These are phyloP conservation scores for Trypethelium eluteriae DNA, from an alignment of 495 filamentous ascomycete genomes.

Conservation along the genomic window DNA sequence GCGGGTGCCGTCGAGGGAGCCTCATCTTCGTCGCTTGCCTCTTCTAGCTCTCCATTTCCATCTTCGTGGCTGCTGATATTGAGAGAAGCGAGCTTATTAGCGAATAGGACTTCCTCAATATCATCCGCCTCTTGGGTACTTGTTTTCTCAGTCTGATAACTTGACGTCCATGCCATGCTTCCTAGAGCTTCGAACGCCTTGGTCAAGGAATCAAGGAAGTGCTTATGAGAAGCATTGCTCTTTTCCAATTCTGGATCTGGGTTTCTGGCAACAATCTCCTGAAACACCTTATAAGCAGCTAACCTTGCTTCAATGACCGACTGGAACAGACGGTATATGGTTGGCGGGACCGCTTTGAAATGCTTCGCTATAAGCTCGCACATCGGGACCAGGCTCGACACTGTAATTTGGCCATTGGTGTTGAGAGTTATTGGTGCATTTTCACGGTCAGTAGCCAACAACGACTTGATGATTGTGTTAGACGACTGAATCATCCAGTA, in stretches of 20 bases:
- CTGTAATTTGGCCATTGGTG: conserved; percentile 30
- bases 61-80: conserved; percentile 22
- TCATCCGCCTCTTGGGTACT: conserved; percentile 23
- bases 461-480: conserved; percentile 31
- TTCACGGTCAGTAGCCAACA: conserved; percentile 10
- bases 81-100: conserved; percentile 34
- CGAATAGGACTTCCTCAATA: conserved; percentile 29
- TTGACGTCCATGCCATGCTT: conserved; percentile 27
- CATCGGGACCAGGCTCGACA: conserved; percentile 31
- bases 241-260: conserved; percentile 36
- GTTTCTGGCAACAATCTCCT: conserved; percentile 29
- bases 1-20: conserved; percentile 14
- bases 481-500: conserved; percentile 40
- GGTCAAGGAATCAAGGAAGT: conserved; percentile 38
- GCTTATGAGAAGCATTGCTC: conserved; percentile 38
- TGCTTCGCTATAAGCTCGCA: conserved; percentile 36
- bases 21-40: conserved; percentile 14
- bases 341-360: conserved; percentile 25
- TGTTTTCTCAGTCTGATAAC: conserved; percentile 11
- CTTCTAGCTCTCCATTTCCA: conserved; percentile 13
- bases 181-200: conserved; percentile 35
- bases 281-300: conserved; percentile 19
- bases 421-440: conserved; percentile 18
- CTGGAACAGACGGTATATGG: conserved; percentile 30
- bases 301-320: conserved; percentile 3